Percentiles rank a stretch among this genome's conserved stretches.
phyloP scores from a whole-genome alignment of 2,329 filamentous ascomycete species.

The Malbranchea cinnamomea region DNA sequence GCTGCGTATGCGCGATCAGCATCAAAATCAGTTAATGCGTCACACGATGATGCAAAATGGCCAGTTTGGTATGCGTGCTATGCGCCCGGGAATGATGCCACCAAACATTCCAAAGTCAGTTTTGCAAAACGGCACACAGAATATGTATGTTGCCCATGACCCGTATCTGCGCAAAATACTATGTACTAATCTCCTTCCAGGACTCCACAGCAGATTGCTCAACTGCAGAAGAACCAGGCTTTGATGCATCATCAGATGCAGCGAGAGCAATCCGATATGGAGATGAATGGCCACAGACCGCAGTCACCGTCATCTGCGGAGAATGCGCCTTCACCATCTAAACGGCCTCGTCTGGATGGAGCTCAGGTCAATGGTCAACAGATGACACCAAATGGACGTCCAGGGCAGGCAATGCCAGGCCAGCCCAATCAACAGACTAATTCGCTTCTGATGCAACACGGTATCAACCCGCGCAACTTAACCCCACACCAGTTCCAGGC shows the following conservation, averaged over 20 bases:
- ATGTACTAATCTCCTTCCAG: constrained; percentile 24
- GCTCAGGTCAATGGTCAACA: constrained; percentile 58
- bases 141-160: constrained; percentile 21
- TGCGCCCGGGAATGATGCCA: constrained; percentile 29
- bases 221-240: constrained; percentile 44
- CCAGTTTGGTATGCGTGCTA: constrained; percentile 48
- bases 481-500: constrained; percentile 60
- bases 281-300: constrained; percentile 65
- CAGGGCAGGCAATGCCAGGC: constrained; percentile 57
- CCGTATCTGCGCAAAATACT: constrained; percentile 3
- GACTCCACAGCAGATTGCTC: constrained; percentile 51
- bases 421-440: constrained; percentile 43
- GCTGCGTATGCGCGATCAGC: constrained; percentile 56
- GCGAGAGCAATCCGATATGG: constrained; percentile 72
- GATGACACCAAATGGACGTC: constrained; percentile 60
- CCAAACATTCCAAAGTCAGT: constrained; percentile 52
- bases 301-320: constrained; percentile 71
- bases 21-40: constrained; percentile 63
- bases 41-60: constrained; percentile 47
- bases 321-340: constrained; percentile 82
- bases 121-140: constrained; percentile 52
- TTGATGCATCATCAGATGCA: constrained; percentile 72
- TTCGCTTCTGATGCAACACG: constrained; percentile 39
- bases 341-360: constrained; percentile 70
- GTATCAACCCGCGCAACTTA: constrained; percentile 61